Base-by-base conservation (phyloP, 768 basidiomycete species). In the Boletus barrowsii region DNA sequence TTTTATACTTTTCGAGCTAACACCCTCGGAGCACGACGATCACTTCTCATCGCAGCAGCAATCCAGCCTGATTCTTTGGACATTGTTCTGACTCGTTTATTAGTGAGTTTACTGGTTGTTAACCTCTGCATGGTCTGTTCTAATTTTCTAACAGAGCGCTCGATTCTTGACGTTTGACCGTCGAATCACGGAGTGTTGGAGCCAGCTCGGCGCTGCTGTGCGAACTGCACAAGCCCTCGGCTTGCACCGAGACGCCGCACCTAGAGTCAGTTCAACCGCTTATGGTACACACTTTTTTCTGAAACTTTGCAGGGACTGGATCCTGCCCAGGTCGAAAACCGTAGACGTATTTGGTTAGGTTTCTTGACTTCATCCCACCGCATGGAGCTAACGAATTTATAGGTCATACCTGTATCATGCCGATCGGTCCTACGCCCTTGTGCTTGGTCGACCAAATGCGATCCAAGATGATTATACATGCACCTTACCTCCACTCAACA, bases 111-210 rank as follows among this genome's bases (percentile, higher is more conserved):
- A 22, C 42, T 35, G 15, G 24, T 14, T 33, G 7, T 40, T 50
- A 41, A 7, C 7, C 42, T 32, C 40, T 24, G 18, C 32, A 30
- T 39, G 20, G 20, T 40, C 48, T 30, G 24, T 55, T 53, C 57
- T 56, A 47, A 67, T 47, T 57, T 57, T 26, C 53, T 50, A n/a
- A 18, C 60, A 86, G 83, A 84, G 82, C 47, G 91, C 93, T 50
- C 76, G 90, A 58, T 81, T 83, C 62, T 67, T 84, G 46, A 77
- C 81, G 5, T 82, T 91, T 63, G 89, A 92, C 66, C 83, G 89
- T 45, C 83, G 90, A 44, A 88, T 96, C 54, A 94, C 93, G 9
- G 94, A 97, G 73, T 94, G 93, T 64, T 98, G 94, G 93, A 93
- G 90, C 67, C 93, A 96, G 64, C 77, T 98, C 17, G 94, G 94